phyloP scores from a whole-genome alignment of 2,329 filamentous ascomycete genomes.

The Fusarium bactridioides region DNA sequence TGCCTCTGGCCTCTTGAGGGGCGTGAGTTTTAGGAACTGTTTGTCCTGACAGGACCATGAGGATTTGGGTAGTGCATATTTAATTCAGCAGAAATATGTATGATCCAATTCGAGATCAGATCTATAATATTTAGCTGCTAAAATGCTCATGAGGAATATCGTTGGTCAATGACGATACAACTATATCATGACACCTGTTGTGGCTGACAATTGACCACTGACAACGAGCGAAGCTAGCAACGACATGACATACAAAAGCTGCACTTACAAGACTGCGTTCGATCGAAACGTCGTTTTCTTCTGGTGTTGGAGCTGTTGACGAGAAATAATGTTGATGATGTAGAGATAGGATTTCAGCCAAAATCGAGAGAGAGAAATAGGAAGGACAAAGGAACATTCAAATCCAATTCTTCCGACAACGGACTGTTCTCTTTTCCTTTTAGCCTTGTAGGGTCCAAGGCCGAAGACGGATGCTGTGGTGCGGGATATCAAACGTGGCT shows the following conservation, averaged over 20 bases:
- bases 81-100: not conserved
- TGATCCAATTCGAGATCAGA: not conserved
- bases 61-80: not conserved
- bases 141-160: conserved; percentile 1
- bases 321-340: conserved; percentile 15
- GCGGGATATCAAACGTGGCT: conserved; percentile 28
- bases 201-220: conserved; percentile 26
- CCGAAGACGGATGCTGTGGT: conserved; percentile 32
- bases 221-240: conserved; percentile 12
- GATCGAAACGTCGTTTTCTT: conserved; percentile 9
- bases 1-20: not conserved
- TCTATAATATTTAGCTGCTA: not conserved
- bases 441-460: conserved; percentile 26
- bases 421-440: conserved; percentile 36
- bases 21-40: not conserved
- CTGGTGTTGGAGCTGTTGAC: conserved; percentile 7
- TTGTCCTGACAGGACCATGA: not conserved
- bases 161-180: conserved; percentile 33
- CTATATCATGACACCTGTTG: conserved; percentile 21
- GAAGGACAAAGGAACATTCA: conserved; percentile 19
- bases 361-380: conserved; percentile 26
- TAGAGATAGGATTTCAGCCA: conserved; percentile 25
- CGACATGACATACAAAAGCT: conserved; percentile 5
- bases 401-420: conserved; percentile 36
- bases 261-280: conserved; percentile 25